Base-by-base conservation (phyloP, 2,329 filamentous ascomycete species). In the Penicillium sp. region DNA sequence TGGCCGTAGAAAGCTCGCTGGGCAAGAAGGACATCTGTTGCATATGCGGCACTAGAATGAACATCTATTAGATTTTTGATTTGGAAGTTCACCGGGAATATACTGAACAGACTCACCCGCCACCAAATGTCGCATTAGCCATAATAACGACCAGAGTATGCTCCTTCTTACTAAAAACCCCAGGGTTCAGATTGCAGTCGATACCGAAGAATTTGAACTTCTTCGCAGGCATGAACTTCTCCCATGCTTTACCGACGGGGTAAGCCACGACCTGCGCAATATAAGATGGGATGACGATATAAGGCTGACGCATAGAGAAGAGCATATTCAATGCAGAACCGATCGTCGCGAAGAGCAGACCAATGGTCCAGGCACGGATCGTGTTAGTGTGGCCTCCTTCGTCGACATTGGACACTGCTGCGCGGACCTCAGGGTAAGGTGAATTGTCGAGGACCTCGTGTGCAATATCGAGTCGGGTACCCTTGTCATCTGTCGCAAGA, bases 1-100 rank as follows among this genome's bases (percentile, higher is more conserved):
- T 89, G 82, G 67, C 87, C 85, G 68, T 91, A 91, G 63, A 90
- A 91, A 14, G 87, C 81, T 16, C 84, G 75, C 71, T 90, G 87
- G 0, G 88, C 88, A 2, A 90, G 77, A 40, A 92, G 82, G 26
- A 90, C 87, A 61, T 91, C 88, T 1, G 88, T 91, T 1, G 87
- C 87, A 63, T 91, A 91, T 3, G 87, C 86, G 5, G 70, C 73
- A 48, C 42, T 45, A 14, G 9, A 43, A 16, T 7, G 16, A 16
- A 23, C 13, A 40, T n/a, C n/a, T n/a, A n/a, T n/a, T n/a, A n/a
- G n/a, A n/a, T n/a, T n/a, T n/a, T n/a, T n/a, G n/a, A n/a, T n/a
- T n/a, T n/a, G n/a, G n/a, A n/a, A n/a, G n/a, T n/a, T n/a, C n/a
- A n/a, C n/a, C n/a, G 8, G n/a, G 9, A 43, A 2, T 5, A 28